A percentile compares a stretch with the other conserved stretches of the same genome.
Conservation (phyloP, 2,329 filamentous ascomycete species). For the Coniosporium tulheliwenetii region DNA sequence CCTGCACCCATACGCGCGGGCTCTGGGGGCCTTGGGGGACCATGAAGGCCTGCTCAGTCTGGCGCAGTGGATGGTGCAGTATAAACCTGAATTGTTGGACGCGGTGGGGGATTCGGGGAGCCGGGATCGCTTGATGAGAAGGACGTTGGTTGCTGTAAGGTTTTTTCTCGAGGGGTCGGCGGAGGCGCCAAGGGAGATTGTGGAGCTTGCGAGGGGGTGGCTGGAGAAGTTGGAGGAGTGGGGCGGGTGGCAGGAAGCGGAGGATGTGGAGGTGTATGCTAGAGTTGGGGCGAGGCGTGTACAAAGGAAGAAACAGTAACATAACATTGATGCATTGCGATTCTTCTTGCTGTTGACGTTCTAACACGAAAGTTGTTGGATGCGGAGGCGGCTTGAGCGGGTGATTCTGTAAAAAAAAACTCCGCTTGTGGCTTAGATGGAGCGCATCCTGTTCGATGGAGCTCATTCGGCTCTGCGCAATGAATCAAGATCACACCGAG, state of each 20-base stretch:
- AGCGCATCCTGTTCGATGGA: too few relatives aligned
- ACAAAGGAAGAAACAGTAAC: too few relatives aligned
- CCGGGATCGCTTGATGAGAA: conserved; percentile 16
- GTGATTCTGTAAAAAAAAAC: too few relatives aligned
- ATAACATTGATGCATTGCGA: too few relatives aligned
- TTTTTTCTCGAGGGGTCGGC: conserved; percentile 21
- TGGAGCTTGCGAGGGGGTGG: conserved; percentile 5
- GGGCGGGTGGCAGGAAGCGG: conserved; percentile 27
- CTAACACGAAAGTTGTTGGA: too few relatives aligned
- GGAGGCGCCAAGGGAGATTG: conserved; percentile 1
- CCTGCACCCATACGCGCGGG: conserved; percentile 46
- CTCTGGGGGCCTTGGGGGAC: conserved; percentile 46
- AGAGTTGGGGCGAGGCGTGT: too few relatives aligned
- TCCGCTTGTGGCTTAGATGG: too few relatives aligned
- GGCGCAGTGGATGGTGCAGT: conserved; percentile 41
- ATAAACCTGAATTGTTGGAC: conserved; percentile 23
- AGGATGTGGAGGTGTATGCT: conserved; percentile 20
- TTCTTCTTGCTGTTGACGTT: too few relatives aligned
- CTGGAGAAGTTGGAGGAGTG: conserved; percentile 21
- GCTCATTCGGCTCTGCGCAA: too few relatives aligned
- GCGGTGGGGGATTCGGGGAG: conserved; percentile 9
- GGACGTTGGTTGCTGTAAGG: conserved; percentile 22
- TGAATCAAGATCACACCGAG: too few relatives aligned
- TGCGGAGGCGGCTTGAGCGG: too few relatives aligned
- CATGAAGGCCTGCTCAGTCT: conserved; percentile 40